Evolutionary conservation across 176 grass and related monocot genomes (phyloP).

Genomic region (Chrysopogon serrulatus): DNA sequence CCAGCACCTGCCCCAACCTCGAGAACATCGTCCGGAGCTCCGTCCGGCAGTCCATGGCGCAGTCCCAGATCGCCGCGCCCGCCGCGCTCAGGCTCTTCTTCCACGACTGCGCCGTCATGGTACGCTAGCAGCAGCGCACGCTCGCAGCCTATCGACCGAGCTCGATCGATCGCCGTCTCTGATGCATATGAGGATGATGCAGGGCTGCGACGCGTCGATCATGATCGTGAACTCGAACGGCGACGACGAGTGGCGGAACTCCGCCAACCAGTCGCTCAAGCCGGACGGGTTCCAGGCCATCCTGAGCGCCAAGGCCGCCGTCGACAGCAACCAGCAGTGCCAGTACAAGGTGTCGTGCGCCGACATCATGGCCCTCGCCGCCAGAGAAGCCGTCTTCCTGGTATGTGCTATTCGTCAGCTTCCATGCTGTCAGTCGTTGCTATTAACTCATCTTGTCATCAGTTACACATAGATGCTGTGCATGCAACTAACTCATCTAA

Average conservation of each 20-base stretch:
- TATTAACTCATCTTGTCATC: neutral
- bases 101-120: slow-evolving; percentile 49
- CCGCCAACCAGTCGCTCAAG: slow-evolving; percentile 39
- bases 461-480: too few species aligned
- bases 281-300: slow-evolving; percentile 34
- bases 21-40: slow-evolving; percentile 35
- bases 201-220: slow-evolving; percentile 59
- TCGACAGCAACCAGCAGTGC: slow-evolving; percentile 44
- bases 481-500: neutral
- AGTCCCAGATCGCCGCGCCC: slow-evolving; percentile 30
- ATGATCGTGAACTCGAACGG: slow-evolving; percentile 41
- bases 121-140: too few species aligned
- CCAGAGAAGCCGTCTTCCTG: slow-evolving; percentile 30
- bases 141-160: too few species aligned
- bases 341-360: slow-evolving; percentile 51
- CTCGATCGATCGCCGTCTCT: too few species aligned
- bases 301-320: slow-evolving; percentile 41
- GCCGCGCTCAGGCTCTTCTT: slow-evolving; percentile 44
- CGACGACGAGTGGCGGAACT: slow-evolving; percentile 45
- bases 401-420: neutral
- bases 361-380: slow-evolving; percentile 45
- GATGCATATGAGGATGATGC: neutral
- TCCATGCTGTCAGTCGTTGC: neutral
- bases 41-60: slow-evolving; percentile 30
- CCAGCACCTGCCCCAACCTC: slow-evolving; percentile 36